Evolutionary conservation across 163 green algal genomes (phyloP).

Genomic region (Trebouxiophyceae sp.): DNA sequence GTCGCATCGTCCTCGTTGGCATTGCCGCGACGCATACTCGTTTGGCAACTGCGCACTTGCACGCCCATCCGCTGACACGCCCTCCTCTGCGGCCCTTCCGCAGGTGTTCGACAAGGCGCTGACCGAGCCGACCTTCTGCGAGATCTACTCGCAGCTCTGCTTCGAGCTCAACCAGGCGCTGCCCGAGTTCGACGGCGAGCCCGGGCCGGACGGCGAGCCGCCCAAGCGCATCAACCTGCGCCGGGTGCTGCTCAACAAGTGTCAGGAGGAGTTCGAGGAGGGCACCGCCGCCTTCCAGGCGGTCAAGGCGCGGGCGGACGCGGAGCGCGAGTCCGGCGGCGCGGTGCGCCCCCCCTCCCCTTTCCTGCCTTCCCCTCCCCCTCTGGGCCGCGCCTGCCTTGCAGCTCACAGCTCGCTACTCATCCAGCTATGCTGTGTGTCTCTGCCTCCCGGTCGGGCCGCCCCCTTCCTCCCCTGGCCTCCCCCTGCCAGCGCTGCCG

Average conservation of each 20-base stretch:
- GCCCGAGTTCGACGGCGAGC: conserved; percentile 37
- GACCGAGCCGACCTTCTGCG: conserved; percentile 86
- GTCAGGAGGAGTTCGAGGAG: conserved; percentile 84
- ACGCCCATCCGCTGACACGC: no score
- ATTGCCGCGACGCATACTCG: no score
- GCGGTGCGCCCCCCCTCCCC: conserved; percentile 6
- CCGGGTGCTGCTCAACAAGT: conserved; percentile 84
- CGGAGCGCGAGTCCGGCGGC: conserved; percentile 8
- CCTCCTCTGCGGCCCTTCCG: no score
- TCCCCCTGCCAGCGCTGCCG: no score
- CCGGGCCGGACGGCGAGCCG: conserved; percentile 7
- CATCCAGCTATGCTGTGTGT: no score
- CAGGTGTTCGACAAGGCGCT: conserved; percentile 94
- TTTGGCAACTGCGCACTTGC: no score
- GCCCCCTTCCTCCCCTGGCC: no score
- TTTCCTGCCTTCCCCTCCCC: not conserved
- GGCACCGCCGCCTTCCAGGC: conserved; percentile 62
- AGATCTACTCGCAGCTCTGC: conserved; percentile 85
- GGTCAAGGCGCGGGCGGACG: conserved; percentile 52
- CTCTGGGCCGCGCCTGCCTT: no score
- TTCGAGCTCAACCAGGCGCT: conserved; percentile 35
- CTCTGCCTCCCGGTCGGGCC: no score
- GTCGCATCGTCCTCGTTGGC: no score
- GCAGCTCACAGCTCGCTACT: no score
- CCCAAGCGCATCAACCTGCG: conserved; percentile 61